phyloP scores from a whole-genome alignment of 116 monocot species.

The Posidonia oceanica region DNA sequence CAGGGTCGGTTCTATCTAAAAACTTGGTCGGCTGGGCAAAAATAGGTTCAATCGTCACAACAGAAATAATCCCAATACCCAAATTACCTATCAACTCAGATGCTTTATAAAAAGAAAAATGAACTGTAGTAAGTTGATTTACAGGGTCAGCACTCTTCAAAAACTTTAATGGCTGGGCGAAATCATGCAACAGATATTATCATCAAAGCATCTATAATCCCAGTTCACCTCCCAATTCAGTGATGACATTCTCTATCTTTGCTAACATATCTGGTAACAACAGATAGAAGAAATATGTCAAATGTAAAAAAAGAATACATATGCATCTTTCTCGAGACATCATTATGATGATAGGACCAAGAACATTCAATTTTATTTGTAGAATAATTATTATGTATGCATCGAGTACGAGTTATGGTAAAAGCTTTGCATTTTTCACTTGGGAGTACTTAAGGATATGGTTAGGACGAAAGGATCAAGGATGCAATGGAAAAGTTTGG shows the following conservation, averaged over 20 bases:
- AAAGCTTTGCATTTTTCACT: no score
- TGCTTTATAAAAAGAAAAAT: background rate
- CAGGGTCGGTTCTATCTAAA: no score
- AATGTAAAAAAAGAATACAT: no score
- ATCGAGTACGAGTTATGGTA: no score
- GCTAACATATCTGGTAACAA: constrained; percentile 38
- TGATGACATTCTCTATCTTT: constrained; percentile 40
- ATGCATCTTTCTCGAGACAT: no score
- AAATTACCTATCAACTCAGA: background rate
- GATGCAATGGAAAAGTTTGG: no score
- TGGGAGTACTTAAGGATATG: no score
- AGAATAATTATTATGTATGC: no score
- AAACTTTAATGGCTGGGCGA: background rate
- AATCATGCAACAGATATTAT: background rate
- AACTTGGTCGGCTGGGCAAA: background rate
- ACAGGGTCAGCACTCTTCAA: background rate
- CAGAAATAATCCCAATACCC: background rate
- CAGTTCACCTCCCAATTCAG: constrained; percentile 45
- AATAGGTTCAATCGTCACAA: background rate
- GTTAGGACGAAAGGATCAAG: no score
- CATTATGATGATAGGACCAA: no score
- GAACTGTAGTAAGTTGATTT: background rate
- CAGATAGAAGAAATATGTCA: background rate
- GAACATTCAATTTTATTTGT: no score
- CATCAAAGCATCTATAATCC: background rate